Evolutionary conservation across 164 flowering plant genomes (phyloP).

Genomic region (Vitis vinifera): ASM3070453v1 NC_081806.1:7348501-7349000

Average conservation of each 20-base stretch:
- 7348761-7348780: neutral
- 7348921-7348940: constrained; percentile 92
- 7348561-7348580: constrained; percentile 88
- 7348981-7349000: too few relatives aligned
- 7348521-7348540: constrained; percentile 74
- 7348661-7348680: constrained; percentile 10
- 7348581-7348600: constrained; percentile 95
- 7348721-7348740: neutral
- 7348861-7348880: constrained; percentile 62
- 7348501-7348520: constrained; percentile 71
- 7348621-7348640: constrained; percentile 65
- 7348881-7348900: constrained; percentile 70
- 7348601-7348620: constrained; percentile 75
- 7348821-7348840: constrained; percentile 70
- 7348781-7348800: neutral
- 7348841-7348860: constrained; percentile 92
- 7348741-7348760: neutral
- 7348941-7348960: neutral
- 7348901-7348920: constrained; percentile 84
- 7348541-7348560: constrained; percentile 83
- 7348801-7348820: neutral
- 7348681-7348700: neutral
- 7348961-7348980: neutral
- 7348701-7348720: neutral
- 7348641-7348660: constrained; percentile 56